A percentile compares a stretch with the other conserved stretches of the same genome.
phyloP scores from a whole-genome alignment of 139 green algal species.

The Chlorella sp. region DNA sequence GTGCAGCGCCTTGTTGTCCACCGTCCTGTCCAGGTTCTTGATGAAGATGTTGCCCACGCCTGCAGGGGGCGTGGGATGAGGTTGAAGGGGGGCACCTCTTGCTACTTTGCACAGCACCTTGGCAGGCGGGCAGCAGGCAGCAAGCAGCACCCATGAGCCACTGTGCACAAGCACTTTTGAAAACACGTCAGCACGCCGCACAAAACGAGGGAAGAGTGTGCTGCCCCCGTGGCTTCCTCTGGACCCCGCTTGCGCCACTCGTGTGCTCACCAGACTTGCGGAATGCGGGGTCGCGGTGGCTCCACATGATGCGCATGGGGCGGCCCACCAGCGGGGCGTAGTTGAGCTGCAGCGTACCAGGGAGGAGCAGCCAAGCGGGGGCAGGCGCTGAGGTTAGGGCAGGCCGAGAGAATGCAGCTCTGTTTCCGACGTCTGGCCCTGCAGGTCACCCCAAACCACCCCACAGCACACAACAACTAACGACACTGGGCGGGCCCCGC shows the following conservation, averaged over 20 bases:
- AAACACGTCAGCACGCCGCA: too few relatives aligned
- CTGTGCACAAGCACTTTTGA: too few relatives aligned
- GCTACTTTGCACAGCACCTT: not conserved
- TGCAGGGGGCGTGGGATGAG: slow-evolving; percentile 45
- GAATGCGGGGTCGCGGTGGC: slow-evolving; percentile 79
- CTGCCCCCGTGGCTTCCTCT: too few relatives aligned
- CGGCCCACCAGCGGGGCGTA: slow-evolving; percentile 86
- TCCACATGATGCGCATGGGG: slow-evolving; percentile 97
- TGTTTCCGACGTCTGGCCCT: too few relatives aligned
- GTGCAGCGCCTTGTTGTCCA: slow-evolving; percentile 94
- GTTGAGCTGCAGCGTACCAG: slow-evolving; percentile 78
- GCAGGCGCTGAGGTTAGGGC: not conserved
- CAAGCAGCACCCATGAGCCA: slow-evolving; percentile 27
- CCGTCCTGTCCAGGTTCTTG: slow-evolving; percentile 95
- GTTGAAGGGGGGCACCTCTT: too few relatives aligned
- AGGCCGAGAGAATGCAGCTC: too few relatives aligned
- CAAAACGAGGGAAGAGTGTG: too few relatives aligned
- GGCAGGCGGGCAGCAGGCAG: not conserved
- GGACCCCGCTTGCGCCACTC: not conserved
- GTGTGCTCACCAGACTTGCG: slow-evolving; percentile 63
- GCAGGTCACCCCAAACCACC: too few relatives aligned
- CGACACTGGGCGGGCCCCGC: too few relatives aligned
- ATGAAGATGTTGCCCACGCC: slow-evolving; percentile 96
- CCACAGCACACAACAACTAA: too few relatives aligned
- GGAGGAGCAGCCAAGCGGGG: not conserved